Percentiles rank a stretch among this genome's conserved stretches.
These are phyloP conservation scores for Baffinella frigidus DNA, from an alignment of 208 protist genomes.

Conservation along the genomic window DNA sequence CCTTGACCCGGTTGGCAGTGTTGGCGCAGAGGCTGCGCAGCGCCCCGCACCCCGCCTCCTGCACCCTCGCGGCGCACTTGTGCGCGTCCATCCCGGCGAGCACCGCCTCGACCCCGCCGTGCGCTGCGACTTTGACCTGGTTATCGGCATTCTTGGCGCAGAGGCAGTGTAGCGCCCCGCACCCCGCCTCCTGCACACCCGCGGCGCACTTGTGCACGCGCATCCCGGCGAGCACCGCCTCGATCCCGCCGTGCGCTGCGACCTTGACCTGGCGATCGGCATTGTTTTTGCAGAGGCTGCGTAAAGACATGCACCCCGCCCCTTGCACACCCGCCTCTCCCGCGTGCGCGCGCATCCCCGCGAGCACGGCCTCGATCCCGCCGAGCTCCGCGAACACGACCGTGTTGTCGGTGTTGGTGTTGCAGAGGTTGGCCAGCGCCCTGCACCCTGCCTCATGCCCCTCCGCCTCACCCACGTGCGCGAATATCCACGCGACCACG, in stretches of 20 bases:
- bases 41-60: slow-evolving; percentile 35
- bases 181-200: slow-evolving; percentile 17
- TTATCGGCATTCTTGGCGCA: background rate
- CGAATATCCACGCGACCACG: background rate
- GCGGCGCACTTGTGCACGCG: background rate
- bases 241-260: background rate
- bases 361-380: background rate
- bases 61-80: background rate
- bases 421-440: background rate
- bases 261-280: background rate
- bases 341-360: background rate
- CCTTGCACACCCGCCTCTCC: background rate
- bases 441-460: background rate
- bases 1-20: background rate
- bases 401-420: background rate
- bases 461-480: background rate
- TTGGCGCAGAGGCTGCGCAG: background rate
- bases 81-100: background rate
- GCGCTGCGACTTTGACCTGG: background rate
- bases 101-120: background rate
- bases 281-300: background rate
- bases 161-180: background rate
- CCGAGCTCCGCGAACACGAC: no score
- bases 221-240: slow-evolving; percentile 17
- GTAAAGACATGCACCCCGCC: background rate